A percentile compares a stretch with the other conserved stretches of the same genome.
phyloP scores from a whole-genome alignment of 345 rosid genomes.

The Salix arbutifolia region DNA sequence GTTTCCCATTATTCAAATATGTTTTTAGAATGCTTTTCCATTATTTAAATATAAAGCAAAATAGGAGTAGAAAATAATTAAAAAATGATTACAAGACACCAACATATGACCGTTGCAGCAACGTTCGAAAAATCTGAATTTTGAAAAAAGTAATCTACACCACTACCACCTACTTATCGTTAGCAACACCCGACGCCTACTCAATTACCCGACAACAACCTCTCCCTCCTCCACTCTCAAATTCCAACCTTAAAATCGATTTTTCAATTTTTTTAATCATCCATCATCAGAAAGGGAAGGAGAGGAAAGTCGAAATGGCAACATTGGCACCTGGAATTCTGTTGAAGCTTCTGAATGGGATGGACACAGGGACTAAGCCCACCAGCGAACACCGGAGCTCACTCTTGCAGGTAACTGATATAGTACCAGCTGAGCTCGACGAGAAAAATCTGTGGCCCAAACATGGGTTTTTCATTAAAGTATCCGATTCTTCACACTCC shows the following conservation, averaged over 20 bases:
- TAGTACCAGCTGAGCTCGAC: slow-evolving; percentile 92
- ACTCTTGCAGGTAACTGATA: slow-evolving; percentile 82
- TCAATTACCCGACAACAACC: slow-evolving; percentile 1
- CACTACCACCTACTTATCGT: slow-evolving; percentile 35
- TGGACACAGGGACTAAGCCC: slow-evolving; percentile 81
- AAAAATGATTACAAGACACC: slow-evolving; percentile 6
- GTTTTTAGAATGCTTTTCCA: not conserved
- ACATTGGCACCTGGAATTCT: slow-evolving; percentile 76
- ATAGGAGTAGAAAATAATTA: not conserved
- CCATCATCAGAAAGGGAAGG: not conserved
- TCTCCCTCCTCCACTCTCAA: not conserved
- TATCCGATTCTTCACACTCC: slow-evolving; percentile 91
- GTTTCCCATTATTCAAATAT: not conserved
- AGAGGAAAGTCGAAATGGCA: slow-evolving; percentile 45
- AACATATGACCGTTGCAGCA: slow-evolving; percentile 49
- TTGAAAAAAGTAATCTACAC: slow-evolving; percentile 3
- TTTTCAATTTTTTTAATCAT: not conserved
- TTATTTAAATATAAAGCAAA: not conserved
- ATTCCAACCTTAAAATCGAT: not conserved
- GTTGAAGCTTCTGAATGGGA: slow-evolving; percentile 68
- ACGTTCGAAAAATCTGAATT: slow-evolving; percentile 29
- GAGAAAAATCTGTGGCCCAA: slow-evolving; percentile 84
- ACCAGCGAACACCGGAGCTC: slow-evolving; percentile 88
- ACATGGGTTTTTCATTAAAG: slow-evolving; percentile 88
- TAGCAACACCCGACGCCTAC: slow-evolving; percentile 15